Percentiles rank a stretch among this genome's conserved stretches.
Conservation (phyloP, 495 filamentous ascomycete genomes). For the Xylaria nigripes region DNA sequence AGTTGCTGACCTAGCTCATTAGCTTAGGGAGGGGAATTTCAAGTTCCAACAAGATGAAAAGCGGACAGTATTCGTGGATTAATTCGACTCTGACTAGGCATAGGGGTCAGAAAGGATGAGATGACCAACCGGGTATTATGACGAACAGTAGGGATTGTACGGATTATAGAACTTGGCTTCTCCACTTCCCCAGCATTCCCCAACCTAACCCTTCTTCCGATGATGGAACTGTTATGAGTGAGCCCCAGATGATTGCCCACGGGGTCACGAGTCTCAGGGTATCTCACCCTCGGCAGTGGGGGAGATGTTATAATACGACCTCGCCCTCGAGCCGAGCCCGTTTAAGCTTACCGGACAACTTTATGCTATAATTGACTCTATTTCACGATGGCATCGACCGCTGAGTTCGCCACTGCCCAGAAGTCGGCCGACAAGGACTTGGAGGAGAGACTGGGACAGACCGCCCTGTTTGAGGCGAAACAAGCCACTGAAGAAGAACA, state of each 20-base stretch:
- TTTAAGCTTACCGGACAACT: not conserved
- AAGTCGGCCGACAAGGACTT: slow-evolving; percentile 21
- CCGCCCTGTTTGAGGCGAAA: slow-evolving; percentile 20
- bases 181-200: slow-evolving; percentile 9
- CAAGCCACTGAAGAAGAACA: slow-evolving; percentile 29
- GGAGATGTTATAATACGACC: slow-evolving; percentile 3
- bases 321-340: not conserved
- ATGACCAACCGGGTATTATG: no score
- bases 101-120: not conserved
- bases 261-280: not conserved
- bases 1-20: no score
- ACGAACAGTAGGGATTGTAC: no score
- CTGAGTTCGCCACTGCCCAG: slow-evolving; percentile 12
- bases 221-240: not conserved
- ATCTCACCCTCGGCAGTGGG: no score
- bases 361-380: not conserved
- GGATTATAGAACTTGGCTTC: not conserved
- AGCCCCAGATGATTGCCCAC: no score
- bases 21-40: no score
- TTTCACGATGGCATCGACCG: slow-evolving; percentile 12
- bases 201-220: not conserved
- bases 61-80: slow-evolving; percentile 7
- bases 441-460: slow-evolving; percentile 23
- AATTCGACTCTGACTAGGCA: not conserved
- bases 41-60: no score